Evolutionary conservation across 495 filamentous ascomycete species (phyloP), one percentile per base, ranked within the genome.

Genomic region (Parmelia sp.): DNA sequence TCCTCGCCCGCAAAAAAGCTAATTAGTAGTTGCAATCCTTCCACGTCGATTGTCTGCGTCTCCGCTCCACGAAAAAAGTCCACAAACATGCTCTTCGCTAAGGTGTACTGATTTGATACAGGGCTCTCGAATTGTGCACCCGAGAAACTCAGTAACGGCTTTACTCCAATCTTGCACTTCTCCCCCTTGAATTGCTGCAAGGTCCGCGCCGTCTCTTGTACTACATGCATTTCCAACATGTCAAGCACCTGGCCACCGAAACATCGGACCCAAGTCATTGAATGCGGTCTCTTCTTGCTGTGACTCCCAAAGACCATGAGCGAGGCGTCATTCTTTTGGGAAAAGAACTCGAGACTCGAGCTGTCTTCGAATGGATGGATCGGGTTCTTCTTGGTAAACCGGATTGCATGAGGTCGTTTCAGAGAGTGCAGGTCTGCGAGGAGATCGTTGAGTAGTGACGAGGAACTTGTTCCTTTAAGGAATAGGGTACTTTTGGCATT

Each of bases 281-380:
- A 87, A 74, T 97, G 90, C 14, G 93, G 94, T 23, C 94, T 84
- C 80, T 98, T 98, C 82, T 97, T 98, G 74, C 79, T 88, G 77
- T 87, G 86, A 72, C 83, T 87, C 33, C 85, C 90, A 70, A 94
- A 93, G 61, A 93, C 83, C 17, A 91, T 78, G 27, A 94, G 74
- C 8, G 86, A 86, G 69, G 90, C 85, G 76, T 98, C 94, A 73
- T 98, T 98, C 80, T 97, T 98, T 71, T 90, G 85, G 66, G 86
- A 87, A 78, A 97, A 89, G 80, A 98, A 97, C 73, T 95, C 90
- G 31, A 98, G 81, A 25, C 87, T 90, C 21, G 88, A 80, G 60
- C 88, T 76, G 73, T 92, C 93, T 76, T 96, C 95, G 76, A 97
- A 98, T 4, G 94, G 94, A 72, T 91, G 93, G 68, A 96, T 86